Evolutionary conservation across 2,329 filamentous ascomycete genomes (phyloP), one percentile per base, ranked within the genome.

Genomic region (Knufia petricola): DNA sequence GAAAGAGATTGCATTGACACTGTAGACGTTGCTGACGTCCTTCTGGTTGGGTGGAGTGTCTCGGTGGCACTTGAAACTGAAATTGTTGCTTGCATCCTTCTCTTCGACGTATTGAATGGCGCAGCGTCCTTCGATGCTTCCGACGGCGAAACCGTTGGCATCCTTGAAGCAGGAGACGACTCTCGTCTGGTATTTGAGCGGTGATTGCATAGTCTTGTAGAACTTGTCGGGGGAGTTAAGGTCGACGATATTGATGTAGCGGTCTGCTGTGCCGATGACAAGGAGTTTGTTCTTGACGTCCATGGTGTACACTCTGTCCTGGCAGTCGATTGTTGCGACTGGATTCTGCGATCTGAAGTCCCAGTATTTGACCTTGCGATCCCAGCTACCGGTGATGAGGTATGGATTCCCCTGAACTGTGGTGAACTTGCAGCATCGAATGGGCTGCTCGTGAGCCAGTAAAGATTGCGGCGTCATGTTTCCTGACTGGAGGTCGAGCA

Each of bases 91-190:
- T 2, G 84, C 72, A 64, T 98, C 88, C 68, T 95, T 95, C 37
- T 98, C 92, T 61, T 98, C 90, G 30, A 95, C 87, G 61, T 98
- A 96, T 65, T 98, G 92, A 55, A 98, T 98, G 1, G 92, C 92
- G 65, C 92, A 98, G 49, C 92, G 84, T 24, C 92, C 92, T 66
- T 98, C 92, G 60, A 98, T 95, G 63, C 87, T 94, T 48, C 92
- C 92, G 44, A 98, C 86, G 1, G 92, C 92, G 62, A 94, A 98
- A 4, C 92, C 92, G 0, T 81, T 82, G 4, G 87, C 85, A 64
- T 98, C 90, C 12, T 83, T 81, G 66, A 98, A 98, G 72, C 90
- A 96, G 70, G 85, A 92, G 45, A 96, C 86, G 10, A 94, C 87
- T 50, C 90, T 77, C 1, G 92, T 98, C 75, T 98, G 92, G 87